Base-by-base conservation (phyloP, 2,329 filamentous ascomycete genomes). In the Aureobasidium sp. region DNA sequence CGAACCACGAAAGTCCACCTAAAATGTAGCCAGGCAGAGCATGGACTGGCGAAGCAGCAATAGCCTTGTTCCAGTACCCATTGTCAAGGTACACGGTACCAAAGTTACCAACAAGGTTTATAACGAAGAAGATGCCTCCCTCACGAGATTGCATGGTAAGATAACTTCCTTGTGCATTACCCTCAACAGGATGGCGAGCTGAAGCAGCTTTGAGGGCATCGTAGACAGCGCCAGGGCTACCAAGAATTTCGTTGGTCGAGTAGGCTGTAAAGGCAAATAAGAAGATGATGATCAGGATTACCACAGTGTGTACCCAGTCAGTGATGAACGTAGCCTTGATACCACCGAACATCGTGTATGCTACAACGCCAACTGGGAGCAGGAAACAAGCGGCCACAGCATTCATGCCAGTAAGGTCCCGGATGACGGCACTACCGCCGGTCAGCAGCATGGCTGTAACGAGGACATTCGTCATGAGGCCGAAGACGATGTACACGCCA, bases 1-100 rank as follows among this genome's bases (percentile, higher is more conserved):
- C 91, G 68, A 96, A 96, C 91, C 91, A 96, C 54, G 84, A 86
- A 1, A 96, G 81, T 24, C 92, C 91, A 5, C 91, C 91, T 64
- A 93, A 82, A 60, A 96, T 87, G 70, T 96, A 96, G 19, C 91
- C 91, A 0, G 91, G 91, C 2, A 97, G 83, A 0, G 91, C 92
- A 44, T 93, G 86, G 0, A 93, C 88, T 0, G 91, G 91, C 24
- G 85, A 88, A 0, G 92, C 91, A 7, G 92, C 90, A 68, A 96
- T 96, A 17, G 91, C 91, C 75, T 96, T 96, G 80, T 96, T 94
- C 76, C 91, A 96, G 77, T 95, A 96, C 17, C 88, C 69, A 24
- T 70, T 65, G 57, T 68, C 37, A 65, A 60, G 57, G 47, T 52
- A 60, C 49, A 60, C 44, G n/a, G 89, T 91, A 6, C 79, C 87